Base-by-base conservation (phyloP, 129 eudicot genomes). In the Pittosporum tobira region DNA sequence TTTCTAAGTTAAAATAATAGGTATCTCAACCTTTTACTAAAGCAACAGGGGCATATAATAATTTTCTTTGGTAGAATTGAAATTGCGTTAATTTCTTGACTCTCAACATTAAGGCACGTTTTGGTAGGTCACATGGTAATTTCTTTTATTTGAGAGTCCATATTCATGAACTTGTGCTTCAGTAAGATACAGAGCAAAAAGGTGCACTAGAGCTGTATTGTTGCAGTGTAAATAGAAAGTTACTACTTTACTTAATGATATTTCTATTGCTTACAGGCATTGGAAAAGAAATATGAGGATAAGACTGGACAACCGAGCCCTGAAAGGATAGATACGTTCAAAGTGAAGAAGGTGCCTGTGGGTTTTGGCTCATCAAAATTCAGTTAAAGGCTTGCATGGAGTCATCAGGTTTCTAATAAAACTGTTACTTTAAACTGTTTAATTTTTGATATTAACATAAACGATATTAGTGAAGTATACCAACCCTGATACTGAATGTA, bases 261-360 rank as follows among this genome's bases (percentile, higher is more conserved):
- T 62, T 8, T 45, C 48, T 42, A 50, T 43, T 46, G 50, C 40
- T 28, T 34, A 55, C 86, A 89, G 88, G 85, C 73, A 6, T 44
- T 90, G 66, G 98, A 91, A 72, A 75, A 73, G 70, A 81, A 83
- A 62, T 90, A 75, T 3, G 94, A 86, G 75, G 84, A 78, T 20
- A 69, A 50, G 67, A 86, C 90, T 25, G 95, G 98, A 48, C 38
- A 68, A 67, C 60, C 69, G 12, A 83, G 87, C 67, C 98, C 98
- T 43, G 95, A 91, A 66, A 83, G 68, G 67, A 49, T 86, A 51
- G 78, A 78, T 27, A 62, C 70, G 15, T 76, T 84, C 48, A 71
- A 77, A 69, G 84, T 77, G 57, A 71, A 65, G 79, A 83, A 76
- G 61, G 75, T 84, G 1, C 85, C 84, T 58, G 76, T 73, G 11